phyloP scores from a whole-genome alignment of 148 eudicot species.

The Chenopodium album region DNA sequence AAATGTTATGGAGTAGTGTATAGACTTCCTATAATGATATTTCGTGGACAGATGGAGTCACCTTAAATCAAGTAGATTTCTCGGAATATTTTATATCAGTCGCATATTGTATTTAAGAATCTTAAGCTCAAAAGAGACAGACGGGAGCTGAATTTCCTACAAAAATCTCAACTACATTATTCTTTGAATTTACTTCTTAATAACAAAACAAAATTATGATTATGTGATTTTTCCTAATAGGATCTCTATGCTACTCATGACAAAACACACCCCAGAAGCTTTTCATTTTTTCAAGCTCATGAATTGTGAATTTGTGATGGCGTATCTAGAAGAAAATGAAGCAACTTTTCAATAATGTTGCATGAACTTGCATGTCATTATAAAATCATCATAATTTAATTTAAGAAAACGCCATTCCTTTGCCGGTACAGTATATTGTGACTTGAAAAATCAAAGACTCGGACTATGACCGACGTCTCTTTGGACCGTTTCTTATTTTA shows the following conservation, averaged over 20 bases:
- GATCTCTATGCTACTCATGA: neutral
- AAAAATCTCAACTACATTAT: neutral
- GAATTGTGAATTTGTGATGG: neutral
- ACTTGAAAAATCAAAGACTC: conserved; percentile 14
- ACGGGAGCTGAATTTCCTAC: neutral
- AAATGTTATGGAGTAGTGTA: too few species aligned
- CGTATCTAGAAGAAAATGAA: neutral
- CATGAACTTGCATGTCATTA: neutral
- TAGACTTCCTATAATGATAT: too few species aligned
- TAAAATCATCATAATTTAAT: neutral
- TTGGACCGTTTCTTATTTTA: neutral
- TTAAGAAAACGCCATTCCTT: neutral
- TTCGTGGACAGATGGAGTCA: too few species aligned
- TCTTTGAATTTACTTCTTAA: neutral
- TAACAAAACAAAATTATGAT: neutral
- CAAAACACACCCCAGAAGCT: neutral
- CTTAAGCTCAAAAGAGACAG: neutral
- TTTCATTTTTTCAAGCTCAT: neutral
- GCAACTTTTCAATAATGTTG: neutral
- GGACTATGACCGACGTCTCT: neutral
- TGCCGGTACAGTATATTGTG: neutral
- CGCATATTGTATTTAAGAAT: too few species aligned
- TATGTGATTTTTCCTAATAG: neutral
- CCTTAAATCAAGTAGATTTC: too few species aligned
- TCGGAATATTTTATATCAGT: too few species aligned